Evolutionary conservation across 441 rosid genomes (phyloP).

Genomic region (Theobroma grandiflorum): DNA sequence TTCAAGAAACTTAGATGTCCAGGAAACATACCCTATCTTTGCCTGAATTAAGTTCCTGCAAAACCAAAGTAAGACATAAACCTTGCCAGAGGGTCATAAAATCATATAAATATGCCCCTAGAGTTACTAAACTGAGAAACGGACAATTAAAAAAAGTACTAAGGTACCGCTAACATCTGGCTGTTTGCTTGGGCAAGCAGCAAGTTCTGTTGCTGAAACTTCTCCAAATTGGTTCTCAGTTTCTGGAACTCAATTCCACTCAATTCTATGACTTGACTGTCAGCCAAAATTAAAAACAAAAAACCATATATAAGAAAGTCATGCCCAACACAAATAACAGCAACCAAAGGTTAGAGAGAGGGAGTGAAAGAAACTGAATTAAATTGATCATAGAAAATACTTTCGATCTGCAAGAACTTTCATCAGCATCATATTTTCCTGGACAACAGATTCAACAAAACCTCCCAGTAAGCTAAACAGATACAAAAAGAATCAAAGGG

Average conservation of each 20-base stretch:
- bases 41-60: slow-evolving; percentile 62
- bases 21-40: slow-evolving; percentile 53
- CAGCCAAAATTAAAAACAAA: slow-evolving; percentile 27
- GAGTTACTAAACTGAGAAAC: slow-evolving; percentile 25
- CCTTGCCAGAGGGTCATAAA: slow-evolving; percentile 22
- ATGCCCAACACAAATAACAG: slow-evolving; percentile 27
- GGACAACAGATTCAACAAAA: slow-evolving; percentile 32
- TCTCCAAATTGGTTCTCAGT: slow-evolving; percentile 55
- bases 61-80: slow-evolving; percentile 30
- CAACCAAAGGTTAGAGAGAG: background rate
- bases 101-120: background rate
- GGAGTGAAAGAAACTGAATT: slow-evolving; percentile 9
- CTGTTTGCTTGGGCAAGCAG: slow-evolving; percentile 67
- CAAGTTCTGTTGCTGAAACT: slow-evolving; percentile 64
- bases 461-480: slow-evolving; percentile 22
- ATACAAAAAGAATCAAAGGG: background rate
- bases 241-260: slow-evolving; percentile 60
- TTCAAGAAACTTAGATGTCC: slow-evolving; percentile 28
- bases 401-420: slow-evolving; percentile 59
- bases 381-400: slow-evolving; percentile 42
- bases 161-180: slow-evolving; percentile 64
- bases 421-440: slow-evolving; percentile 66
- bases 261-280: slow-evolving; percentile 65
- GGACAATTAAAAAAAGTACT: slow-evolving; percentile 17
- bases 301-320: slow-evolving; percentile 26